Percentiles rank a stretch among this genome's conserved stretches.
phyloP scores from a whole-genome alignment of 148 eudicot genomes.

The Mesembryanthemum crystallinum region DNA sequence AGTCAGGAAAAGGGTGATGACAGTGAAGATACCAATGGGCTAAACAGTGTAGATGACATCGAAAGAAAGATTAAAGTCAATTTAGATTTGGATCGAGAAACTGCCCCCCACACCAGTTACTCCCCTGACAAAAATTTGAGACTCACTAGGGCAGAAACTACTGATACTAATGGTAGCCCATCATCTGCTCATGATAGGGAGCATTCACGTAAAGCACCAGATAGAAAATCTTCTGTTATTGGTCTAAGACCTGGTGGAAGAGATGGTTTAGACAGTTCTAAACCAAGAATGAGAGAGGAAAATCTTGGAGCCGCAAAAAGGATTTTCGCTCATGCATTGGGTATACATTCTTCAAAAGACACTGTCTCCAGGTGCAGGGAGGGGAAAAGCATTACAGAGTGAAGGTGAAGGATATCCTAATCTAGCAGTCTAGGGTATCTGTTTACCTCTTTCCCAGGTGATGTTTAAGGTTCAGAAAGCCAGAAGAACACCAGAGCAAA shows the following conservation, averaged over 20 bases:
- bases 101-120: conserved; percentile 5
- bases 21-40: conserved; percentile 13
- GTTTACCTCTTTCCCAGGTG: conserved; percentile 3
- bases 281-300: conserved; percentile 49
- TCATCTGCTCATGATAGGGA: conserved; percentile 18
- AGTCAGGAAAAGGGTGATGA: conserved; percentile 22
- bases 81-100: conserved; percentile 25
- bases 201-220: conserved; percentile 12
- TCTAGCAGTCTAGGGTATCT: background rate
- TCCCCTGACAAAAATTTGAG: conserved; percentile 4
- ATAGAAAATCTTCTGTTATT: conserved; percentile 17
- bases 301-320: conserved; percentile 91
- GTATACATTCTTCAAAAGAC: conserved; percentile 43
- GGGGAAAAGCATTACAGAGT: conserved; percentile 21
- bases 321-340: conserved; percentile 85
- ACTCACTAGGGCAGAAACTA: conserved; percentile 15
- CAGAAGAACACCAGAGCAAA: background rate
- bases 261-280: conserved; percentile 28
- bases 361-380: conserved; percentile 29
- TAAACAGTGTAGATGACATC: conserved; percentile 24
- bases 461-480: background rate
- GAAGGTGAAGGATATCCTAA: background rate
- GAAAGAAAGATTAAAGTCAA: conserved; percentile 25
- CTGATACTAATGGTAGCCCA: conserved; percentile 7
- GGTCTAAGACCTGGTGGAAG: conserved; percentile 28